These are phyloP conservation scores for Leersia perrieri DNA, from an alignment of 176 grass and related monocot species.

Conservation along the genomic window DNA sequence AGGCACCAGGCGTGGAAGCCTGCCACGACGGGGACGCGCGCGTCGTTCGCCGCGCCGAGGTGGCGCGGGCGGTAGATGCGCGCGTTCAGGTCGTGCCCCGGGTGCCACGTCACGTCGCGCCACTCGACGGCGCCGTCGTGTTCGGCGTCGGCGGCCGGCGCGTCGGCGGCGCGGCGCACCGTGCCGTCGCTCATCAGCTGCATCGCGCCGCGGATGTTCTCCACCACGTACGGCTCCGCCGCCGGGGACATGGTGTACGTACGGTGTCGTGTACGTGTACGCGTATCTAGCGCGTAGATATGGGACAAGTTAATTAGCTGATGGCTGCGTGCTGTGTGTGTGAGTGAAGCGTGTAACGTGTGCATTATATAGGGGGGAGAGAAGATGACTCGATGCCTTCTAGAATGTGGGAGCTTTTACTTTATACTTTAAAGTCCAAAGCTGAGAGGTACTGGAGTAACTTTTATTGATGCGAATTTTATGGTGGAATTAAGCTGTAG, in stretches of 20 bases:
- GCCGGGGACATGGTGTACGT: too few relatives aligned
- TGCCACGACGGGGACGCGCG: constrained; percentile 30
- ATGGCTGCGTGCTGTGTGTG: background rate
- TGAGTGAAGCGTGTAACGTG: background rate
- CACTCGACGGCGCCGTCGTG: constrained; percentile 30
- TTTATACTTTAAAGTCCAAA: background rate
- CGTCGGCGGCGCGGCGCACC: constrained; percentile 20
- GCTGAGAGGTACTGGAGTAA: too few relatives aligned
- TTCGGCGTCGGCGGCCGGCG: background rate
- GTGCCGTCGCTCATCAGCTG: constrained; percentile 47
- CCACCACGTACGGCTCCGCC: constrained; percentile 26
- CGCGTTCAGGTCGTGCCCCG: constrained; percentile 14
- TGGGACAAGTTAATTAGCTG: background rate
- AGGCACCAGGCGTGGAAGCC: constrained; percentile 42
- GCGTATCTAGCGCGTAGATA: background rate
- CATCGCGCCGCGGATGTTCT: constrained; percentile 33
- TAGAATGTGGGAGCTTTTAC: background rate
- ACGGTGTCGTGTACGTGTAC: background rate
- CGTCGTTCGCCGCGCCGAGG: background rate
- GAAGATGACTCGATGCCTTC: background rate
- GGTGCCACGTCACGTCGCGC: constrained; percentile 32
- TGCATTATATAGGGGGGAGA: background rate
- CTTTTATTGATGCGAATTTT: too few relatives aligned
- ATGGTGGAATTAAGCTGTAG: too few relatives aligned
- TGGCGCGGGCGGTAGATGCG: constrained; percentile 28